Evolutionary conservation across 257 asterid species (phyloP).

Genomic region (Verbena officinalis): DNA sequence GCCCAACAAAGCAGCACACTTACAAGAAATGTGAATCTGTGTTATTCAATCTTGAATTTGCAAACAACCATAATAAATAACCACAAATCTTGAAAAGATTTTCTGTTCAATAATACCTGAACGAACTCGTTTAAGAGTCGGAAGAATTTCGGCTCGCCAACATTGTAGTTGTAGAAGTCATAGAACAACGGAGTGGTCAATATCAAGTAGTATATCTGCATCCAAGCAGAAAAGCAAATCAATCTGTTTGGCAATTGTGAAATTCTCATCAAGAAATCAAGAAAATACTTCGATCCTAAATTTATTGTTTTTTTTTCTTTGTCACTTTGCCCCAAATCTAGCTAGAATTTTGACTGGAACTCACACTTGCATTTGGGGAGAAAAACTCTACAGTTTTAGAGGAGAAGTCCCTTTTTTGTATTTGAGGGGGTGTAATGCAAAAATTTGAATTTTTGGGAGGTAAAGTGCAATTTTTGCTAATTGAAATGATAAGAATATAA

Average conservation of each 20-base stretch:
- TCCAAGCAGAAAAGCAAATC: slow-evolving; percentile 15
- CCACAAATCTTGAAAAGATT: not conserved
- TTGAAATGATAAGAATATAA: not conserved
- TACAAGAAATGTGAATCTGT: slow-evolving; percentile 32
- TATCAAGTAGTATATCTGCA: slow-evolving; percentile 70
- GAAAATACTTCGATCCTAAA: too few species aligned
- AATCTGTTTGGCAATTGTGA: not conserved
- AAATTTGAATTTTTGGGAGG: too few species aligned
- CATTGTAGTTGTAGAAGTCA: slow-evolving; percentile 62
- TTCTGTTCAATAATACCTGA: slow-evolving; percentile 50
- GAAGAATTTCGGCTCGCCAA: slow-evolving; percentile 51
- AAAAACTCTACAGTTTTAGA: too few species aligned
- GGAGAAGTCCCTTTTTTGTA: too few species aligned
- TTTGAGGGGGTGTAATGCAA: too few species aligned
- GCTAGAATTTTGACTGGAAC: too few species aligned
- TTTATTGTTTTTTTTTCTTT: too few species aligned
- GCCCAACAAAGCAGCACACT: slow-evolving; percentile 69
- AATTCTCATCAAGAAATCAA: not conserved
- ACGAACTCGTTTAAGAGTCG: slow-evolving; percentile 56
- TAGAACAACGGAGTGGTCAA: slow-evolving; percentile 63
- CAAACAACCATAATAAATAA: not conserved
- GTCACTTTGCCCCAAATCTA: too few species aligned
- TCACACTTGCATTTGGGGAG: too few species aligned
- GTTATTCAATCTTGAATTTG: slow-evolving; percentile 1
- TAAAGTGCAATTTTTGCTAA: not conserved